Conservation (phyloP, 2,329 filamentous ascomycete species). For the Talaromyces sp. region DNA sequence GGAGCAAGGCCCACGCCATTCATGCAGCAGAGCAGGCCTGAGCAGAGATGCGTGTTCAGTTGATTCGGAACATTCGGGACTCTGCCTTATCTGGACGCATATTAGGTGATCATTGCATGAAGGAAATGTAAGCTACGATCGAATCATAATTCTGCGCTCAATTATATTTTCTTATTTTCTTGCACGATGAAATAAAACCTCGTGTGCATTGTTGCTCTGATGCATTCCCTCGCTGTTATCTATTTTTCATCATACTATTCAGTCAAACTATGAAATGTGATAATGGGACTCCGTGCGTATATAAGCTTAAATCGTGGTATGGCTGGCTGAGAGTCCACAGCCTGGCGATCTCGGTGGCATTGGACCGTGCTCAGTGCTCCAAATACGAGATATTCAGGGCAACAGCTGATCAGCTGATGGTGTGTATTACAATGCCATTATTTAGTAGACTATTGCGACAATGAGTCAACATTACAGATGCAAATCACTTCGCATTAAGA, state of each 20-base stretch:
- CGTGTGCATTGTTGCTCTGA: not conserved
- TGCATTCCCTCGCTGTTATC: not conserved
- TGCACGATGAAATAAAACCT: not conserved
- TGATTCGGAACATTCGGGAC: constrained; percentile 5
- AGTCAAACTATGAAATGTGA: not conserved
- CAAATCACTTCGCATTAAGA: too few relatives aligned
- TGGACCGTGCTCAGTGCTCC: not conserved
- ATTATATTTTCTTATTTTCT: not conserved
- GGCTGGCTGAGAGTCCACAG: constrained; percentile 4
- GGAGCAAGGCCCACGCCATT: not conserved
- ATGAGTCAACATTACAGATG: not conserved
- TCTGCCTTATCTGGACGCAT: constrained; percentile 9
- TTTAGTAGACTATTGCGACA: not conserved
- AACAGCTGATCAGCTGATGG: not conserved
- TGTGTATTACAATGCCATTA: not conserved
- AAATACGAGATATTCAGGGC: not conserved
- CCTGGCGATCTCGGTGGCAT: not conserved
- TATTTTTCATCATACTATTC: not conserved
- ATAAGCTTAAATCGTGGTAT: constrained; percentile 13
- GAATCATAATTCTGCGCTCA: not conserved
- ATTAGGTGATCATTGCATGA: constrained; percentile 3
- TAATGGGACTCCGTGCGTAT: not conserved
- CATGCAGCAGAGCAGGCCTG: not conserved
- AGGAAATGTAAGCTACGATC: not conserved
- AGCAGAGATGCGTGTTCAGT: not conserved